A percentile compares a stretch with the other conserved stretches of the same genome.
Conservation (phyloP, 2,329 filamentous ascomycete genomes). For the Monilinia fructicola region DNA sequence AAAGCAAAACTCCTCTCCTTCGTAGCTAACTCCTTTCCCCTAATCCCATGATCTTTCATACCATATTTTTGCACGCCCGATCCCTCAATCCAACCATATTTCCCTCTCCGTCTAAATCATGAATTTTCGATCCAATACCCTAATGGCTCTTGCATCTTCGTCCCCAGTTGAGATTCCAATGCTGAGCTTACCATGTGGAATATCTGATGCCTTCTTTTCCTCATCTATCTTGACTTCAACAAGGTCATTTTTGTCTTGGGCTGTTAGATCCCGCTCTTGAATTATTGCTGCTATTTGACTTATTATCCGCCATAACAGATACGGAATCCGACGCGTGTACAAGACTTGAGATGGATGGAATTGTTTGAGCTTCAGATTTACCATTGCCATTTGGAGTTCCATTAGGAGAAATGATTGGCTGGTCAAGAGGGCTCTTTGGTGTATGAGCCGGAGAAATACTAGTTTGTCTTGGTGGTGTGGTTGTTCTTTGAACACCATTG, state of each 20-base stretch:
- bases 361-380: constrained; percentile 37
- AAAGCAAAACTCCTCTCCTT: constrained; percentile 14
- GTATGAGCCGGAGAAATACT: constrained; percentile 10
- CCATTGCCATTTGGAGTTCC: constrained; percentile 22
- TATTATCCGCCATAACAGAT: constrained; percentile 37
- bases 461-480: constrained; percentile 32
- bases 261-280: constrained; percentile 36
- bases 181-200: constrained; percentile 56
- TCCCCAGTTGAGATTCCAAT: constrained; percentile 45
- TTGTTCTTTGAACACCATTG: constrained; percentile 26
- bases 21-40: constrained; percentile 7
- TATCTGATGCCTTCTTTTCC: constrained; percentile 32
- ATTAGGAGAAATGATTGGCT: constrained; percentile 26
- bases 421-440: constrained; percentile 24
- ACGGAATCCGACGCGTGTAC: constrained; percentile 38
- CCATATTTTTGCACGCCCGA: constrained; percentile 19
- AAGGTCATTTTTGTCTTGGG: constrained; percentile 31
- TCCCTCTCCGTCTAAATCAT: constrained; percentile 29
- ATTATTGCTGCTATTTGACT: constrained; percentile 38
- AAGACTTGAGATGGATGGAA: constrained; percentile 39
- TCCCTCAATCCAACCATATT: neutral
- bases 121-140: constrained; percentile 64
- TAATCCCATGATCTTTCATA: neutral
- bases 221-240: constrained; percentile 44
- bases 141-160: constrained; percentile 65